These are phyloP conservation scores for Chimonanthus salicifolius DNA, from an alignment of 164 flowering plant species.

Conservation along the genomic window DNA sequence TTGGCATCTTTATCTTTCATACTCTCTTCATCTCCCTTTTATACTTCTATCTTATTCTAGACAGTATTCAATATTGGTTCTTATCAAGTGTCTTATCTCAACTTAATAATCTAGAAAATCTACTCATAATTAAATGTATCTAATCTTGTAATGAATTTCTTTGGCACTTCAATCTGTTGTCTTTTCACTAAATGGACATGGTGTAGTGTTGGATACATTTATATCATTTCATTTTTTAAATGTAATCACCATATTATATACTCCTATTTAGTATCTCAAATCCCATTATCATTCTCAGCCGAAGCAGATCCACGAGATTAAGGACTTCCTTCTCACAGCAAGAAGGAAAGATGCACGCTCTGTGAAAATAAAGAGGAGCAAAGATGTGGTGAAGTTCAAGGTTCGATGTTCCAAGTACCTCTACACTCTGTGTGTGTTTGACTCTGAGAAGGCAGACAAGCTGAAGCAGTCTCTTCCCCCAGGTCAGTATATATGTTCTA, in stretches of 20 bases:
- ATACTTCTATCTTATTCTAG: too few relatives aligned
- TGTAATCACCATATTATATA: background rate
- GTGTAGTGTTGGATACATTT: too few relatives aligned
- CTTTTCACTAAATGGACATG: too few relatives aligned
- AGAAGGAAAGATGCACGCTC: constrained; percentile 83
- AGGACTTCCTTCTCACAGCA: constrained; percentile 85
- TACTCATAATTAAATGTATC: too few relatives aligned
- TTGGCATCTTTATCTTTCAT: too few relatives aligned
- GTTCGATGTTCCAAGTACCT: constrained; percentile 76
- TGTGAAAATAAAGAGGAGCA: constrained; percentile 71
- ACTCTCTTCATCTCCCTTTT: too few relatives aligned
- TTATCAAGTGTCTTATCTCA: background rate
- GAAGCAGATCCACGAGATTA: constrained; percentile 77
- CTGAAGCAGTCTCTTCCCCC: constrained; percentile 91
- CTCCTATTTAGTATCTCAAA: background rate
- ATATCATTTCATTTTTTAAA: too few relatives aligned
- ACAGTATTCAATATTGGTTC: too few relatives aligned
- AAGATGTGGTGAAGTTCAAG: constrained; percentile 79
- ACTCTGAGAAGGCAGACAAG: constrained; percentile 71
- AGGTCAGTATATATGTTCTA: constrained; percentile 25
- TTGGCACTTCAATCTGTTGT: too few relatives aligned
- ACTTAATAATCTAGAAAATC: background rate
- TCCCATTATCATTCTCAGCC: constrained; percentile 34
- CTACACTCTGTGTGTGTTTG: constrained; percentile 68
- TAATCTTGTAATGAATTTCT: too few relatives aligned